Base-by-base conservation (phyloP, 306 rosid genomes). In the Lablab purpureus region DNA sequence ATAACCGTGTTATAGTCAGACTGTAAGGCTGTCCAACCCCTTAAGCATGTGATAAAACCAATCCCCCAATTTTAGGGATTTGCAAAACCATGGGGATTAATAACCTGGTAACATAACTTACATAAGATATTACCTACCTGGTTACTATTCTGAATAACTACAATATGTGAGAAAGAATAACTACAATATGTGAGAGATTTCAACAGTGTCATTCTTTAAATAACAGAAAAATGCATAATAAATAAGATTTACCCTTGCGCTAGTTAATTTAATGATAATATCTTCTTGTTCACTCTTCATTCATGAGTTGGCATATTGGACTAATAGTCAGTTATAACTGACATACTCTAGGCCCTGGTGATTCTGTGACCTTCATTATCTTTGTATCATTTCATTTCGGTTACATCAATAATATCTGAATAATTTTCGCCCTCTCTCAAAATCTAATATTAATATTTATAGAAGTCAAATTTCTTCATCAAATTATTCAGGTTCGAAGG, bases 261-360 rank as follows among this genome's bases (percentile, higher is more conserved):
- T 67, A 47, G 9, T 70, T 78, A 19, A 78, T 54, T 46, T 21
- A 46, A 59, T 17, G 22, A 23, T 34, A 36, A 46, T 34, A 7
- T 32, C 18, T 9, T 59, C 46, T 58, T 49, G 32, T 73, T 55
- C 8, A 6, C 27, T 40, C 45, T 60, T 34, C 21, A 10, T 27
- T 67, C 27, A 13, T 23, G 49, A 51, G 19, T 37, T 36, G 56
- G 21, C 23, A 19, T 41, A 32, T 63, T 63, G 46, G 12, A 63
- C 45, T 62, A 15, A 52, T 64, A 40, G 67, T 2, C 40, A 34
- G 7, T 34, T 34, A 2, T 34, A 34, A 34, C 40, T 34, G 40
- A 6, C 40, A 34, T 34, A 6, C 40, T 32, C 8, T 32, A 32
- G 40, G 40, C 40, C 40, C 6, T 34, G 40, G 6, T 34, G 40